phyloP scores from a whole-genome alignment of 208 protist species.

The Hexamita inflata region DNA sequence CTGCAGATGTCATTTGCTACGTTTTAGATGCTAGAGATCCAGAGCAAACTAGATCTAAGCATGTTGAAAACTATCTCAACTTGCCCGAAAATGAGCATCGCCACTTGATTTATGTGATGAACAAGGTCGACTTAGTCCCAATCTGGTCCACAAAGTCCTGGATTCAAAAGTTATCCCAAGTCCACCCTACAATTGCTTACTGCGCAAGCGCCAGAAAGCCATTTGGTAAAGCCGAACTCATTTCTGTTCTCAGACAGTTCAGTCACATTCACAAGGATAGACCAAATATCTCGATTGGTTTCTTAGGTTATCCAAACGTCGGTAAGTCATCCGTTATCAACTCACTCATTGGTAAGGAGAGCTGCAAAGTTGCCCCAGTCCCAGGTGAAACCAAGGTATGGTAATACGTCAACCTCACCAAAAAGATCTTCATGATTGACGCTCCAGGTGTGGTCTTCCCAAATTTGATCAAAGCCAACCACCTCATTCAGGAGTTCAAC shows the following conservation, averaged over 20 bases:
- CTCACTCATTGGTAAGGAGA: conserved; percentile 75
- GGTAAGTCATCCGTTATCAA: conserved; percentile 99
- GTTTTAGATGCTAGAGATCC: conserved; percentile 92
- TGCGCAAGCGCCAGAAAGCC: conserved; percentile 92
- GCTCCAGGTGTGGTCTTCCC: conserved; percentile 87
- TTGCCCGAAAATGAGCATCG: conserved; percentile 73
- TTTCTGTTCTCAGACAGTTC: conserved; percentile 91
- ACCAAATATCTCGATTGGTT: conserved; percentile 68
- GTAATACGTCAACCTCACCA: conserved; percentile 96
- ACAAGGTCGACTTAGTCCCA: conserved; percentile 98
- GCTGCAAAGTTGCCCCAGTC: conserved; percentile 95
- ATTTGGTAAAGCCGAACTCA: conserved; percentile 95
- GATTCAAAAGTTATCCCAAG: conserved; percentile 81
- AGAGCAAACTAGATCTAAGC: conserved; percentile 77
- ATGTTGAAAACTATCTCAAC: conserved; percentile 51
- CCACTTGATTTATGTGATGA: conserved; percentile 93
- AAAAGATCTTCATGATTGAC: conserved; percentile 95
- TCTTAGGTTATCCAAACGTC: conserved; percentile 97
- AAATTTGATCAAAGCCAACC: not conserved
- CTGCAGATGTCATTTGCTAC: conserved; percentile 92
- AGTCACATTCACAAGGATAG: conserved; percentile 61
- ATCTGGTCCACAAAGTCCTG: conserved; percentile 82
- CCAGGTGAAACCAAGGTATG: conserved; percentile 99
- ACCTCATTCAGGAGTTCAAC: not conserved
- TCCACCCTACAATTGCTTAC: conserved; percentile 97